Evolutionary conservation across 176 grass and related monocot species (phyloP).

Genomic region (Typha latifolia): DNA sequence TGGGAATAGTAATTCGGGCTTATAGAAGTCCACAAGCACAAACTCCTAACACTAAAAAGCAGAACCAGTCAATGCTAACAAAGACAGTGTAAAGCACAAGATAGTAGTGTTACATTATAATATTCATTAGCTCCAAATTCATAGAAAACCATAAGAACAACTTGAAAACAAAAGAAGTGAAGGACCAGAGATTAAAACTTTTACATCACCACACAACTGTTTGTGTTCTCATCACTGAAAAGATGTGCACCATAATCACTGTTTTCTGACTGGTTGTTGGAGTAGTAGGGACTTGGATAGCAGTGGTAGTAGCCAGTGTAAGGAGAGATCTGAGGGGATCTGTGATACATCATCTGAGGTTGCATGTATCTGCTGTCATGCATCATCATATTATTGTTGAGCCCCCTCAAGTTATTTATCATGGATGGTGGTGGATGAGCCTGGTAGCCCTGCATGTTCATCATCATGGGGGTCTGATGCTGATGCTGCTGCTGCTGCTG

Average conservation of each 20-base stretch:
- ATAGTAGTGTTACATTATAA: conserved; percentile 28
- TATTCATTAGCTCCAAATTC: conserved; percentile 14
- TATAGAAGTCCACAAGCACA: conserved; percentile 35
- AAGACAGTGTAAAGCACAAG: conserved; percentile 45
- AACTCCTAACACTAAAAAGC: conserved; percentile 32
- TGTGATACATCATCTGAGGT: conserved; percentile 93
- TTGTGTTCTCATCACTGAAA: conserved; percentile 98
- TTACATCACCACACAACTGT: conserved; percentile 85
- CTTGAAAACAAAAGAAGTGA: conserved; percentile 25
- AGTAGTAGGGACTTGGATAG: conserved; percentile 44
- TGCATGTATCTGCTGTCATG: conserved; percentile 45
- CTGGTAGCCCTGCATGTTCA: conserved; percentile 60
- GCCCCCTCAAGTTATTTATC: conserved; percentile 53
- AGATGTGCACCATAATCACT: conserved; percentile 64
- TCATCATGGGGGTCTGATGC: conserved; percentile 50
- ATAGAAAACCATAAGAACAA: conserved; percentile 27
- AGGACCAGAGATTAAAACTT: conserved; percentile 13
- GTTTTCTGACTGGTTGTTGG: conserved; percentile 37
- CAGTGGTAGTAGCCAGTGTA: conserved; percentile 79
- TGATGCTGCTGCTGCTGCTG: conserved; percentile 55
- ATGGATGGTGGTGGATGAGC: conserved; percentile 36
- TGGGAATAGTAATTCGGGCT: conserved; percentile 22
- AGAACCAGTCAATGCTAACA: conserved; percentile 12
- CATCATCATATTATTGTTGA: conserved; percentile 79
- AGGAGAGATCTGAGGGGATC: conserved; percentile 79